Base-by-base conservation (phyloP, 495 filamentous ascomycete species). In the Lophiostoma macrostomum region DNA sequence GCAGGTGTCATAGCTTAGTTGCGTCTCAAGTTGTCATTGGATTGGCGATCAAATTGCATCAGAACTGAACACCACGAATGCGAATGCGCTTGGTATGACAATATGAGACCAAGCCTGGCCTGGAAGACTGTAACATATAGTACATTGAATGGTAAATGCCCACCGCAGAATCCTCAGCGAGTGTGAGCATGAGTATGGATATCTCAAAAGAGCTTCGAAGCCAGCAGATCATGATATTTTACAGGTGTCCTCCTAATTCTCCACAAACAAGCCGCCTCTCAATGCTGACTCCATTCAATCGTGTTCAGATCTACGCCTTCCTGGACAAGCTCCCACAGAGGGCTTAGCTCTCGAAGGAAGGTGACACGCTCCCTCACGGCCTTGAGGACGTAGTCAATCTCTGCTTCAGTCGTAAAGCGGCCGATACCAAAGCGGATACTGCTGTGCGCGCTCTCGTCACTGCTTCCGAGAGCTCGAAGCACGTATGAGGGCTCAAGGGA, bases 241-340 rank as follows among this genome's bases (percentile, higher is more conserved):
- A 54, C 41, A 54, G 14, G n/a, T 53, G 12, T 11, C 20, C 4
- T 13, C 12, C 37, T 16, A 22, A 22, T 46, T 11, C 19, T 27
- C 38, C 23, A n/a, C 6, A 28, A 43, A 43, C 18, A 35, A 13
- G n/a, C 23, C 3, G 12, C 13, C 14, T 1, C 44, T 77, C 62
- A 96, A 69, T 96, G 94, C 73, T 95, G 89, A 60, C 85, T 93
- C 93, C 93, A 99, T 73, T 99, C 84, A 67, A 99, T 99, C 44
- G 87, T 95, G 70, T 91, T 90, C 66, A 99, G 72, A 58, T 93
- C 93, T 58, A 97, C 78, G 2, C 93, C 93, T 70, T 97, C 94
- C 72, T 99, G 94, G 11, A 99, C 93, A 53, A 99, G 70, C 73
- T 99, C 93, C 93, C 93, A 99, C 58, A 99, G 72, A 44, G 93